A percentile compares a stretch with the other conserved stretches of the same genome.
Conservation (phyloP, 495 filamentous ascomycete genomes). For the Penicillium canescens region DNA sequence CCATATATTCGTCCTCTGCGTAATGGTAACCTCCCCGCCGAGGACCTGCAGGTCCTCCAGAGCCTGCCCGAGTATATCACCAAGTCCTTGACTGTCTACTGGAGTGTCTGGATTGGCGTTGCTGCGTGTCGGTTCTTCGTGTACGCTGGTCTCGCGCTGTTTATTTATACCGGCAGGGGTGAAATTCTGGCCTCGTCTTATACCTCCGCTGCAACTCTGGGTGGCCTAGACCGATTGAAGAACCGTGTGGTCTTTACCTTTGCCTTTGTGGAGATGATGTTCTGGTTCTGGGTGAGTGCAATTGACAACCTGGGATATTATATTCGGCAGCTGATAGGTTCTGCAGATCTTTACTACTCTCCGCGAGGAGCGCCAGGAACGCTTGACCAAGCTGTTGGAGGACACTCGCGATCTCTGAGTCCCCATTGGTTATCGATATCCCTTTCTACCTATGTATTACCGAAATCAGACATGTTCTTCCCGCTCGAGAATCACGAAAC, state of each 20-base stretch:
- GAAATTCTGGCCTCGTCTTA: slow-evolving; percentile 32
- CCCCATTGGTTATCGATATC: background rate
- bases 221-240: slow-evolving; percentile 61
- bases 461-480: slow-evolving; percentile 3
- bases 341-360: slow-evolving; percentile 48
- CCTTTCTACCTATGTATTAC: slow-evolving; percentile 12
- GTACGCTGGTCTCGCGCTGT: slow-evolving; percentile 65
- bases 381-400: slow-evolving; percentile 36
- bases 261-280: slow-evolving; percentile 78
- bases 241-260: slow-evolving; percentile 82
- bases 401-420: slow-evolving; percentile 25
- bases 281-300: slow-evolving; percentile 81
- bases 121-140: slow-evolving; percentile 65
- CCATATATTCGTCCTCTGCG: slow-evolving; percentile 30
- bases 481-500: background rate
- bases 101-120: slow-evolving; percentile 77
- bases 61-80: slow-evolving; percentile 40
- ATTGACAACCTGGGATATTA: background rate
- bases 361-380: slow-evolving; percentile 46
- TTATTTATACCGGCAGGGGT: slow-evolving; percentile 63
- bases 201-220: slow-evolving; percentile 23
- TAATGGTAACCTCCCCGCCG: slow-evolving; percentile 25
- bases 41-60: slow-evolving; percentile 32
- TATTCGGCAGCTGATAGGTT: slow-evolving; percentile 45
- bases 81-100: slow-evolving; percentile 44